These are phyloP conservation scores for Mimosa bimucronata DNA, from an alignment of 306 rosid species.

Conservation along the genomic window DNA sequence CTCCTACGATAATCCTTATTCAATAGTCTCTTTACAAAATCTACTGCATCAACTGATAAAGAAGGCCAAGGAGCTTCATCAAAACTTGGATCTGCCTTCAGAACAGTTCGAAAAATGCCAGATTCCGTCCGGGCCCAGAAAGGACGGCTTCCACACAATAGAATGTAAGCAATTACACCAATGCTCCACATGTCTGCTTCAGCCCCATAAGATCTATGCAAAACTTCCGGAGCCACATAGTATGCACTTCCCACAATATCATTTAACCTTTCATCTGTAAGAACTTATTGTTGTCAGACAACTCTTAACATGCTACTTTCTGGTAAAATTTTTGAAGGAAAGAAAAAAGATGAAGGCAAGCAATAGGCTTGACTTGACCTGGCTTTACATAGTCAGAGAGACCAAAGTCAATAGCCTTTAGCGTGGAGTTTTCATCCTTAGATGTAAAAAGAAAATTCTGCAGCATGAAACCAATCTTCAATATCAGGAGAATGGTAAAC, in stretches of 20 bases:
- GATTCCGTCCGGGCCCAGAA: slow-evolving; percentile 74
- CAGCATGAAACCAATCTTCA: slow-evolving; percentile 30
- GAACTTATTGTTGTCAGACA: slow-evolving; percentile 16
- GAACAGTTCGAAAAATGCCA: slow-evolving; percentile 64
- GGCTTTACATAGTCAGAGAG: slow-evolving; percentile 74
- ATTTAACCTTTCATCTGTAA: slow-evolving; percentile 67
- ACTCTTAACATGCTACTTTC: background rate
- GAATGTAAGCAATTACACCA: slow-evolving; percentile 76
- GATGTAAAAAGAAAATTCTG: slow-evolving; percentile 67
- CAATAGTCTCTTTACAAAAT: slow-evolving; percentile 57
- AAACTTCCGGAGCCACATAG: slow-evolving; percentile 73
- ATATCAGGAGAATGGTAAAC: slow-evolving; percentile 20
- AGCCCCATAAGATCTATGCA: slow-evolving; percentile 68
- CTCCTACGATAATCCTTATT: slow-evolving; percentile 62
- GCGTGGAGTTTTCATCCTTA: slow-evolving; percentile 52
- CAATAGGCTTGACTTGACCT: slow-evolving; percentile 49
- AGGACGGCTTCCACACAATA: slow-evolving; percentile 72
- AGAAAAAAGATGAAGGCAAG: slow-evolving; percentile 26
- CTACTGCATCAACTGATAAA: slow-evolving; percentile 58
- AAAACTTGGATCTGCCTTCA: slow-evolving; percentile 65
- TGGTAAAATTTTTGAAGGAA: slow-evolving; percentile 40
- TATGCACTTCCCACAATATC: slow-evolving; percentile 77
- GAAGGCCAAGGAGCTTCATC: slow-evolving; percentile 76
- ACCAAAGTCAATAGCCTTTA: slow-evolving; percentile 69
- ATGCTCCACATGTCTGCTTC: slow-evolving; percentile 81